Base-by-base conservation (phyloP, 2,329 filamentous ascomycete genomes). In the Apiospora arundinis region DNA sequence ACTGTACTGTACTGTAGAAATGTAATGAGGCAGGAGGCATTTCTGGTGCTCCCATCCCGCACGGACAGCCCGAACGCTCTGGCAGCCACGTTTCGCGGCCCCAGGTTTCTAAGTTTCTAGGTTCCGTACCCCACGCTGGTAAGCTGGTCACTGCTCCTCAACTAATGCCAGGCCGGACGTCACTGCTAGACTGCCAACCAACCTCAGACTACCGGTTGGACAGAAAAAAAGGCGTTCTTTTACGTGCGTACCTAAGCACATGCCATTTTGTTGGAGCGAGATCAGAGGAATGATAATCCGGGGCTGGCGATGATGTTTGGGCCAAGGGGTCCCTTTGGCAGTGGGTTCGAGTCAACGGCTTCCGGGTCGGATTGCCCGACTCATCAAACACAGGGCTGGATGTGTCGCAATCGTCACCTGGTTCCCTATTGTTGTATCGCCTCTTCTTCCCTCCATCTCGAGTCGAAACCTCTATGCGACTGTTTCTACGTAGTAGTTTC, bases 331-430 rank as follows among this genome's bases (percentile, higher is more conserved):
- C 40, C 49, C 23, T 52, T 16, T 11, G n/a, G n/a, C n/a, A n/a
- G n/a, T n/a, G n/a, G n/a, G 49, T 56, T 63, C 56, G 56, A 63
- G 56, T 40, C 56, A 40, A 63, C 56, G 21, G 28, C 32, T 11
- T 63, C 32, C 32, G 56, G 56, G n/a, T 23, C 3, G 56, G 18
- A 37, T 40, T 40, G 56, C 18, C 32, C 56, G 56, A 63, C 56
- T 63, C 56, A 32, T 23, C 32, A 63, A 63, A 63, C 21, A 40
- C 56, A 23, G 7, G 7, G 1, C 18, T n/a, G n/a, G n/a, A 21
- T 18, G 40, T 11, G 18, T 21, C 18, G 32, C 32, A 40, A 40
- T 12, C 21, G 56, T 40, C 56, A 40, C 32, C 32, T 63, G 56
- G 28, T 56, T 18, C 18, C 32, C 32, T 63, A 40, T 40, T 40